Evolutionary conservation across 805 yeast species (phyloP), one percentile per base, ranked within the genome.

Genomic region (Citeromyces nyonsensis): DNA sequence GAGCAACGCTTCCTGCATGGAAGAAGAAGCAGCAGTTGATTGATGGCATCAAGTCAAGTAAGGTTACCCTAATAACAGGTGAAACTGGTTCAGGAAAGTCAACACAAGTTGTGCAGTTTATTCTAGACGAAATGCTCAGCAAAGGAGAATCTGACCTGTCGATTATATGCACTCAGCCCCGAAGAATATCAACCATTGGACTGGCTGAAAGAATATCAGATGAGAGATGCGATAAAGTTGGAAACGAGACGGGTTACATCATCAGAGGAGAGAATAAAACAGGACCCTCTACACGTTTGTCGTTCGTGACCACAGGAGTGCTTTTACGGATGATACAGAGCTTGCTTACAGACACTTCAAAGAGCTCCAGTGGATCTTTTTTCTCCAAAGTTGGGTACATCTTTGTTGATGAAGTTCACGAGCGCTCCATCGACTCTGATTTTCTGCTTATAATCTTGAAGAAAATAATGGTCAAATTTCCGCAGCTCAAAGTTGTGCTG

Each of bases 41-140:
- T 2, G 43, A 66, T 0, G 54, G 73, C 4, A 70, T 88, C 4
- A 59, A 62, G 20, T 38, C 58, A 1, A 68, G 80, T 45, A 70
- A 70, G 39, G 79, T 84, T 4, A 73, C 81, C 6, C 55, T 88
- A 24, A 67, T 88, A 25, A 88, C 97, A 2, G 98, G 97, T 49
- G 98, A 91, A 50, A 88, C 97, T 0, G 97, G 97, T 43, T 86
- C 96, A 1, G 97, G 97, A 42, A 88, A 88, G 47, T 83, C 95
- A 1, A 88, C 98, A 0, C 98, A 88, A 49, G 72, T 83, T 4
- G 95, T 84, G 5, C 98, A 88, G 49, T 88, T 85, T 42, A 59
- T 88, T 13, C 54, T 88, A 11, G 97, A 88, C 48, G 61, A 73
- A 26, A 44, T 82, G 36, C 61, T 68, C 31, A 30, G 54, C 0